Evolutionary conservation across 495 filamentous ascomycete genomes (phyloP).

Genomic region (Viridothelium virens): DNA sequence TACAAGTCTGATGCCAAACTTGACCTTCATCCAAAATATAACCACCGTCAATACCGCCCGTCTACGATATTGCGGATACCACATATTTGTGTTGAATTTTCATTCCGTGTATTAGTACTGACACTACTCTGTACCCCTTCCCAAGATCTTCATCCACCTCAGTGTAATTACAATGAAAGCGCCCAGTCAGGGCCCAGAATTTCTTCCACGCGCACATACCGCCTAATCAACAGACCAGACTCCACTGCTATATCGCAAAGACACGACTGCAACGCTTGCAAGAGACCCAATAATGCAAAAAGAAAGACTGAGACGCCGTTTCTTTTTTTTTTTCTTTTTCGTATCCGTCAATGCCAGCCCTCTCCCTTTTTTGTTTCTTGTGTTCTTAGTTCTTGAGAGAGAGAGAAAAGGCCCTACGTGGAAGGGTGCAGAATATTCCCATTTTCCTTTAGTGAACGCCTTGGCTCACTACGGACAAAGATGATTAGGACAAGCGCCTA

Average conservation of each 20-base stretch:
- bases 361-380: background rate
- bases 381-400: background rate
- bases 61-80: background rate
- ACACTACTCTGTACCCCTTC: background rate
- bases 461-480: background rate
- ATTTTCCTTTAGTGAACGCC: background rate
- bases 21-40: background rate
- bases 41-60: too few relatives aligned
- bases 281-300: background rate
- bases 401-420: background rate
- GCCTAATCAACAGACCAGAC: background rate
- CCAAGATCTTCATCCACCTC: background rate
- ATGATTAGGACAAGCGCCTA: background rate
- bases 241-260: background rate
- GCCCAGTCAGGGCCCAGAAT: background rate
- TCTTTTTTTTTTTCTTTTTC: background rate
- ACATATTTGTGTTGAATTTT: background rate
- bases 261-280: background rate
- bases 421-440: background rate
- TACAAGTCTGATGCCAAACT: too few relatives aligned
- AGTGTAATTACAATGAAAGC: constrained; percentile 3
- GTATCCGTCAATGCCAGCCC: background rate
- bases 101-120: background rate
- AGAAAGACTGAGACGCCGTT: background rate
- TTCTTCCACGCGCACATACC: background rate